Base-by-base conservation (phyloP, 2,329 filamentous ascomycete species). In the Colletotrichum eremochloae region DNA sequence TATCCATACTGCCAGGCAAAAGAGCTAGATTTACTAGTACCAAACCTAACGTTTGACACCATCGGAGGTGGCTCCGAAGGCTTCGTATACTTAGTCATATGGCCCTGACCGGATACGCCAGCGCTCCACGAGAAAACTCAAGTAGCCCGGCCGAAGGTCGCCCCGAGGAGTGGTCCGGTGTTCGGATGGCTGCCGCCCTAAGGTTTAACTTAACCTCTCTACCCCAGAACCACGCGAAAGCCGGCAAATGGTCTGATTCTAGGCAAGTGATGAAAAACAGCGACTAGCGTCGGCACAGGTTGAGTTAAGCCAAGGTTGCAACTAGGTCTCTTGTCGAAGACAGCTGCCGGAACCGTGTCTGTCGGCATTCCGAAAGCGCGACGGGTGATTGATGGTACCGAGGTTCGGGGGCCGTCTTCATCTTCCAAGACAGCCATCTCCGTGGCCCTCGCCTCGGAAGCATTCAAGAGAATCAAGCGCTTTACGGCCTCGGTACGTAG, bases 91-190 rank as follows among this genome's bases (percentile, higher is more conserved):
- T 1, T 44, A 58, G 14, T 20, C 44, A 20, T 62, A 60, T 14
- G 33, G n/a, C 3, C 29, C 29, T 36, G 36, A 36, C 31, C 14
- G 36, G 62, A 3, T 33, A 53, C 36, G 55, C 63, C 38, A 42
- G 38, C 31, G 63, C 63, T 20, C 29, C 38, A 18, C 29, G 15
- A 14, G 46, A 38, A 14, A 60, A 61, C 53, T 40, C 63, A 63
- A 61, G 63, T 12, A 9, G 11, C 24, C 38, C 15, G 12, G 55
- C 52, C 55, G 20, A 67, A n/a, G 24, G 12, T 40, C 38, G 38
- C 6, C 2, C 20, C 15, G 7, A 57, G 31, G 9, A n/a, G 8
- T 24, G 50, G 2, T 33, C 24, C 24, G 6, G 36, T 31, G n/a
- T 46, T 6, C 29, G 36, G 29, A 12, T 24, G 20, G 46, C n/a